Base-by-base conservation (phyloP, 768 basidiomycete genomes). In the Kondoa subrosea region DNA sequence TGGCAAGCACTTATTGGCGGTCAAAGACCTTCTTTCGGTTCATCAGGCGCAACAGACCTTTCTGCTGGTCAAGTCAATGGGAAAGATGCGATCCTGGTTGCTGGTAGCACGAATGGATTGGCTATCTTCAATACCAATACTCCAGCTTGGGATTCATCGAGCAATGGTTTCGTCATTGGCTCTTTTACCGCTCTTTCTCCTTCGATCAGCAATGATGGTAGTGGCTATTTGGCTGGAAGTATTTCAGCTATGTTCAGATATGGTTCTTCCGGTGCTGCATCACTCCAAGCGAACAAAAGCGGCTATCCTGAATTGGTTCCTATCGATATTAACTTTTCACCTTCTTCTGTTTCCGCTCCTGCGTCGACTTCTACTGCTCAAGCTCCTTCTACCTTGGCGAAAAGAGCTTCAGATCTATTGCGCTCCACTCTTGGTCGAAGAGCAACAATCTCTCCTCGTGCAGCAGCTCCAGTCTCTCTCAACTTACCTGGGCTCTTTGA, bases 241-340 rank as follows among this genome's bases (percentile, higher is more conserved):
- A 82, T 92, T 77, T 78, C 84, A 0, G 83, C 89, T 69, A 80
- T 89, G 25, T 81, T 81, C 50, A 57, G 61, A 56, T 34, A 60
- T 26, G 62, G 57, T 1, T 65, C 69, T 0, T 78, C 82, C 65
- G 82, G 82, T 57, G 86, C 86, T 40, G 78, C 80, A 26, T 76
- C 79, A 71, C 71, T 76, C 14, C 63, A 34, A n/a, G 30, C 57
- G 15, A 67, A 34, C 70, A 72, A 59, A 63, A 68, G 64, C 62
- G 69, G 68, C 61, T 57, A 15, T 17, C 67, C 70, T 17, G 62
- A 32, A 26, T 57, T 71, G 16, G n/a, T 34, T 29, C 40, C 60
- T 2, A 66, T 71, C 68, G 67, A 57, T 59, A 70, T 66, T 70
- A 40, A 65, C 65, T 64, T 72, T 69, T 64, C 69, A 21, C 70